Evolutionary conservation across 176 grass and related monocot species (phyloP).

Genomic region (Miscanthus lutarioriparius): DNA sequence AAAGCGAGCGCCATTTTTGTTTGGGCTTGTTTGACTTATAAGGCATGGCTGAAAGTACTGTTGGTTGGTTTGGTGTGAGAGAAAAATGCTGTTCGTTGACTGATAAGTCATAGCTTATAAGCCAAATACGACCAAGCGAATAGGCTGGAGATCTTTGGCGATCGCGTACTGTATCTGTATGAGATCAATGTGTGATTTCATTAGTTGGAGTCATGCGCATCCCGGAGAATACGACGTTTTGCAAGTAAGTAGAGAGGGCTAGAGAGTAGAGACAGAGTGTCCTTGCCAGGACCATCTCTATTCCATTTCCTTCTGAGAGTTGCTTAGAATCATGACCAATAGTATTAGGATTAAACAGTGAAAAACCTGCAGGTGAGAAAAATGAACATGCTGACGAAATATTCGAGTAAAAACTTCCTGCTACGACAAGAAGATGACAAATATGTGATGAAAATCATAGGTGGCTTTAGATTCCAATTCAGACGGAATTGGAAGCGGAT

Average conservation of each 20-base stretch:
- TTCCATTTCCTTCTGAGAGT: not conserved
- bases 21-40: no score
- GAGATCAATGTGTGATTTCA: not conserved
- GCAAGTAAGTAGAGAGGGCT: not conserved
- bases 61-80: no score
- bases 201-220: not conserved
- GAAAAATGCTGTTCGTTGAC: no score
- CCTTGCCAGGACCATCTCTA: not conserved
- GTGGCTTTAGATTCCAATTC: not conserved
- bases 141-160: slow-evolving; percentile 2
- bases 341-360: no score
- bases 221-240: not conserved
- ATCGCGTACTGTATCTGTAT: not conserved
- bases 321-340: no score
- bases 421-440: not conserved
- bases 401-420: not conserved
- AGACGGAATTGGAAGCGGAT: not conserved
- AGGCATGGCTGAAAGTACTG: no score
- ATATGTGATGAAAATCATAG: not conserved
- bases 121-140: no score
- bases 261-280: not conserved
- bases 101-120: no score
- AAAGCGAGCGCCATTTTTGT: no score
- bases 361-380: not conserved
- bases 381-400: not conserved